phyloP scores from a whole-genome alignment of 2,329 filamentous ascomycete species.

The Onygena corvina region DNA sequence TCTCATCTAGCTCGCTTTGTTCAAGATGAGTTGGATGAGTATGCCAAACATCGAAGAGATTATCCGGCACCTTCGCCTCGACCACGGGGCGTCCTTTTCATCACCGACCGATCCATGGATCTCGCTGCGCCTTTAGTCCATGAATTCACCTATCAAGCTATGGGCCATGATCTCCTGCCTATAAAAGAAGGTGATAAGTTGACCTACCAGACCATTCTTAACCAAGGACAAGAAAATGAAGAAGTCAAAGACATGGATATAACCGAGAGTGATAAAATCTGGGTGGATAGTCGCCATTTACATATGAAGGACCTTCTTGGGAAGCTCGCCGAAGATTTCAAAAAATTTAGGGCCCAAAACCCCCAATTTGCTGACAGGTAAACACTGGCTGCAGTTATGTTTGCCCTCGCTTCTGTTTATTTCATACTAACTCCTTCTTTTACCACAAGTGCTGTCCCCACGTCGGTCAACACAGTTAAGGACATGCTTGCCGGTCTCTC shows the following conservation, averaged over 20 bases:
- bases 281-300: conserved; percentile 84
- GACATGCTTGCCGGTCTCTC: conserved; percentile 93
- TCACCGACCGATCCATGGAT: conserved; percentile 90
- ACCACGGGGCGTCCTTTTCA: conserved; percentile 69
- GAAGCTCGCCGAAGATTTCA: conserved; percentile 83
- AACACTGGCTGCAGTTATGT: conserved; percentile 11
- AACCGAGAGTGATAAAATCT: conserved; percentile 79
- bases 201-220: conserved; percentile 67
- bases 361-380: conserved; percentile 73
- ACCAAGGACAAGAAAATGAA: conserved; percentile 56
- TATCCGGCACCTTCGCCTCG: conserved; percentile 65
- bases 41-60: conserved; percentile 68
- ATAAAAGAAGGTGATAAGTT: conserved; percentile 83
- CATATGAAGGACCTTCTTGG: conserved; percentile 98
- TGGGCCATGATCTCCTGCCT: conserved; percentile 85
- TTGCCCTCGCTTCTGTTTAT: not conserved
- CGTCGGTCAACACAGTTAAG: conserved; percentile 79
- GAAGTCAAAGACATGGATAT: conserved; percentile 88
- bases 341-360: conserved; percentile 81
- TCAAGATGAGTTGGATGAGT: conserved; percentile 80
- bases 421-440: not conserved
- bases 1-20: conserved; percentile 81
- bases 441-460: conserved; percentile 45
- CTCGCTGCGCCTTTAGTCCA: conserved; percentile 76
- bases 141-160: conserved; percentile 96